phyloP scores from a whole-genome alignment of 2,329 filamentous ascomycete species.

The Xylaria hypoxylon region DNA sequence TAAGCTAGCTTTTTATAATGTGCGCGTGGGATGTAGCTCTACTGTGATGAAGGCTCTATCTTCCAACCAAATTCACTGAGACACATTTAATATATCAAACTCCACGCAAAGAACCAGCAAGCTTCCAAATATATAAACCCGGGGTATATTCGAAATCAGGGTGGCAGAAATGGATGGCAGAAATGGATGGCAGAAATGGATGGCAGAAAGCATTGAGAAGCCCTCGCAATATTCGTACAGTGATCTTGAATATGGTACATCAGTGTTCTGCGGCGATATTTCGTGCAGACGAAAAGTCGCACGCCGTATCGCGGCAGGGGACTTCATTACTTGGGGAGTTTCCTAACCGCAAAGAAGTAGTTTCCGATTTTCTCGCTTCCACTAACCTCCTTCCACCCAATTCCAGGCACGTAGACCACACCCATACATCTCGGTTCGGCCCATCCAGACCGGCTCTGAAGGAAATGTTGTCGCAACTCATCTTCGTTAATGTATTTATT shows the following conservation, averaged over 20 bases:
- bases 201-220: not conserved
- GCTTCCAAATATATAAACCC: not conserved
- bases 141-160: slow-evolving; percentile 28
- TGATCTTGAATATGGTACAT: slow-evolving; percentile 17
- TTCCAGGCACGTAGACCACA: slow-evolving; percentile 87
- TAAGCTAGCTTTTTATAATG: not conserved
- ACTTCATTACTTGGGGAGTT: slow-evolving; percentile 30
- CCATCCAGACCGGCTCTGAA: slow-evolving; percentile 66
- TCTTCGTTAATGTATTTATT: slow-evolving; percentile 90
- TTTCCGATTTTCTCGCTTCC: slow-evolving; percentile 91
- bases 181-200: too few species aligned
- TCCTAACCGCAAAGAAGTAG: slow-evolving; percentile 87
- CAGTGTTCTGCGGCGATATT: not conserved
- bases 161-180: not conserved
- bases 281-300: not conserved
- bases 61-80: not conserved
- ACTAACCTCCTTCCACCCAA: slow-evolving; percentile 87
- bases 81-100: not conserved
- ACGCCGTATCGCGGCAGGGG: not conserved
- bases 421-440: slow-evolving; percentile 74
- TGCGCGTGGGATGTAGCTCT: not conserved
- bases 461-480: slow-evolving; percentile 74
- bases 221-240: slow-evolving; percentile 14
- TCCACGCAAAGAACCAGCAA: not conserved
- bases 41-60: not conserved